Evolutionary conservation across 169 alveolate species (phyloP).

Genomic region (Cryptosporidium andersoni): DNA sequence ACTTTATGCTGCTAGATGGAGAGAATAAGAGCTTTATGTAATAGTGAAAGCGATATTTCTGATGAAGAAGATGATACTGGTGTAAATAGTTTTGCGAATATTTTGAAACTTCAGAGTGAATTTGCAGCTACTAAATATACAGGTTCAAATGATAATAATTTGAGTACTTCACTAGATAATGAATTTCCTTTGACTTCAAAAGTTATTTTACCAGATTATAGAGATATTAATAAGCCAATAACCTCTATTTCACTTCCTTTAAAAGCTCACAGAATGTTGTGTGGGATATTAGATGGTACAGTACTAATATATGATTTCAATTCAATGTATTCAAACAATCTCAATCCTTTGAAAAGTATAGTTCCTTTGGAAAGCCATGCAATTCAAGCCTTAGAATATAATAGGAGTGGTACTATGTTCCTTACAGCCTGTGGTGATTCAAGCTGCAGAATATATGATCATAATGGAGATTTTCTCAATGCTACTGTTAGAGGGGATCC

Average conservation of each 20-base stretch:
- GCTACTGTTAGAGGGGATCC: constrained; percentile 70
- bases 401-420: constrained; percentile 26
- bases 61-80: constrained; percentile 16
- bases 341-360: constrained; percentile 38
- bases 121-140: too few species aligned
- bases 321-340: constrained; percentile 24
- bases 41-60: background rate
- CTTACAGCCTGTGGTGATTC: constrained; percentile 69
- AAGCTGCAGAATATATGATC: constrained; percentile 25
- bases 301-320: constrained; percentile 48
- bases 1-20: background rate
- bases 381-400: constrained; percentile 32
- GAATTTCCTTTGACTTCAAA: constrained; percentile 34
- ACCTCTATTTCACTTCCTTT: constrained; percentile 22
- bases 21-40: background rate
- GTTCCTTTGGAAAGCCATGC: constrained; percentile 55
- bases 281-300: constrained; percentile 45
- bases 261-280: constrained; percentile 48
- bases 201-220: constrained; percentile 9
- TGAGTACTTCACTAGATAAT: background rate
- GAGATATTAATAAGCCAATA: constrained; percentile 1
- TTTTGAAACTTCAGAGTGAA: constrained; percentile 4
- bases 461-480: constrained; percentile 45
- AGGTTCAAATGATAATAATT: background rate
- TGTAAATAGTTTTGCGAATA: constrained; percentile 45